phyloP scores from a whole-genome alignment of 495 filamentous ascomycete genomes.

The Penicillium daleae region DNA sequence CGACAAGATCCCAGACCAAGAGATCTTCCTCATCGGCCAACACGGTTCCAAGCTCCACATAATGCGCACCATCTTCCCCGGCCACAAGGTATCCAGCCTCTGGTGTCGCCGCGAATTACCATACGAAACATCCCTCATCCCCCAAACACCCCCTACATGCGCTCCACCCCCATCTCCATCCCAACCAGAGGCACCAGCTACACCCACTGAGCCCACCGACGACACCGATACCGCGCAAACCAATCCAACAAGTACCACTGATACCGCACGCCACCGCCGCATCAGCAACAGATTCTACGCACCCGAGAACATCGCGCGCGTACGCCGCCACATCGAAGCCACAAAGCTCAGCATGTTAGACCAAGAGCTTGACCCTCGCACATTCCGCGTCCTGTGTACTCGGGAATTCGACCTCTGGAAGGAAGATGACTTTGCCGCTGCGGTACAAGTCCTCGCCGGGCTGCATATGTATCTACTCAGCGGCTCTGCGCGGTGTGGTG shows the following conservation, averaged over 20 bases:
- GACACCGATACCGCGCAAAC: neutral
- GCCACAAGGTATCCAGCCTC: slow-evolving; percentile 31
- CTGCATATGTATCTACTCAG: slow-evolving; percentile 37
- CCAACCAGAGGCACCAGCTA: neutral
- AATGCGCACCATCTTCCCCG: slow-evolving; percentile 36
- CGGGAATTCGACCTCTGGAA: slow-evolving; percentile 39
- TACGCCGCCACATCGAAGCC: slow-evolving; percentile 27
- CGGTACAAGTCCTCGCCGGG: slow-evolving; percentile 23
- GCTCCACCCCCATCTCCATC: slow-evolving; percentile 5
- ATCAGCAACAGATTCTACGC: slow-evolving; percentile 25
- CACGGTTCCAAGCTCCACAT: slow-evolving; percentile 39
- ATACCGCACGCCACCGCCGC: neutral
- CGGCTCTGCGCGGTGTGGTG: slow-evolving; percentile 32
- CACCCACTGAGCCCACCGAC: neutral
- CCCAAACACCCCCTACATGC: neutral
- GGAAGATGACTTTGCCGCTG: slow-evolving; percentile 23
- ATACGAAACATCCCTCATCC: neutral
- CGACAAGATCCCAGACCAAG: slow-evolving; percentile 39
- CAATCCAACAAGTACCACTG: neutral
- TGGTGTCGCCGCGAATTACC: slow-evolving; percentile 29
- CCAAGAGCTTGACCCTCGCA: slow-evolving; percentile 18
- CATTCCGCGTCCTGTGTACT: slow-evolving; percentile 32
- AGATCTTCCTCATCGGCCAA: slow-evolving; percentile 35
- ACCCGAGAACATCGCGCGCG: slow-evolving; percentile 24
- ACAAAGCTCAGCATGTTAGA: slow-evolving; percentile 20